A percentile compares a stretch with the other conserved stretches of the same genome.
Evolutionary conservation across 768 basidiomycete species (phyloP).

Genomic region (Cytidiella melzeri): DNA sequence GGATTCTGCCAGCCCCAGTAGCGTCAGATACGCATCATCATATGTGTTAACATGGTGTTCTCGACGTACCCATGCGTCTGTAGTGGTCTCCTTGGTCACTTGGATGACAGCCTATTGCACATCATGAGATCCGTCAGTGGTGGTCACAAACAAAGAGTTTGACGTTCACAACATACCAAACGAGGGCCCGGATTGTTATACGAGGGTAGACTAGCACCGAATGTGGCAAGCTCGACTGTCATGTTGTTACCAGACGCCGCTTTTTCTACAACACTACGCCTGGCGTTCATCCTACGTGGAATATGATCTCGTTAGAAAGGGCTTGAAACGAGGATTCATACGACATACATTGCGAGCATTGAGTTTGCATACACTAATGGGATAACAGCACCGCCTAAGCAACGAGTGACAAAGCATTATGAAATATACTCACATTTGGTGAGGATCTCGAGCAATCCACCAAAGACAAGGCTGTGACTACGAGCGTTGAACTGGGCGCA

Average conservation of each 20-base stretch:
- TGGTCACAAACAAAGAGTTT: no score
- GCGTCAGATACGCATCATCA: no score
- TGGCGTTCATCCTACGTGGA: neutral
- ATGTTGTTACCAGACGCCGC: neutral
- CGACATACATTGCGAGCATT: neutral
- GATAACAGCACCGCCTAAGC: neutral
- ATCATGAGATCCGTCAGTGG: no score
- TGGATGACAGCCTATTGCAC: neutral
- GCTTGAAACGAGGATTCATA: no score
- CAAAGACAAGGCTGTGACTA: neutral
- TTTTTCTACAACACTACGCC: neutral
- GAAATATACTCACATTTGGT: neutral
- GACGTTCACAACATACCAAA: no score
- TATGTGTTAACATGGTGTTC: no score
- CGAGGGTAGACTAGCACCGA: no score
- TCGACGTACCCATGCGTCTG: neutral
- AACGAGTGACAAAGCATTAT: no score
- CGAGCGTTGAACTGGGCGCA: neutral
- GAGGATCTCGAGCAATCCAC: neutral
- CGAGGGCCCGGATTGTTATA: no score
- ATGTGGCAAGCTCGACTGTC: neutral
- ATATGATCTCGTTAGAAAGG: no score
- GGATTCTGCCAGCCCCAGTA: no score
- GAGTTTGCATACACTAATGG: neutral
- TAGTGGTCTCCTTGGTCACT: neutral